A percentile compares a stretch with the other conserved stretches of the same genome.
Evolutionary conservation across 805 yeast genomes (phyloP).

Genomic region (Cyberlindnera bimundalis): DNA sequence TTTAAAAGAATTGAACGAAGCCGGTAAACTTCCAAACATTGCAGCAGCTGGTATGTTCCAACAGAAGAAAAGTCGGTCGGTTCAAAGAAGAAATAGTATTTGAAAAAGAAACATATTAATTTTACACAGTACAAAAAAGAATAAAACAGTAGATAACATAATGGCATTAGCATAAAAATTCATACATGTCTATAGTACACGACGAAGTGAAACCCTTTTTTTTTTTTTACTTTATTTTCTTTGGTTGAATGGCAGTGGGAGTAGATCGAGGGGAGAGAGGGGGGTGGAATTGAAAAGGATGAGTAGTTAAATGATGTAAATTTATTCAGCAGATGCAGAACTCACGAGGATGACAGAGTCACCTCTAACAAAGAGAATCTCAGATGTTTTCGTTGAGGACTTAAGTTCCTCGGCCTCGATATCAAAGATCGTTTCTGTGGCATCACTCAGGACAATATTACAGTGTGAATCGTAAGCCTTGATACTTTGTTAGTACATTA

Average conservation of each 20-base stretch:
- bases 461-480: constrained; percentile 93
- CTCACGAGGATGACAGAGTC: constrained; percentile 88
- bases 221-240: too few relatives aligned
- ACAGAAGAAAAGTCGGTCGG: constrained; percentile 30
- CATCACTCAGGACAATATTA: constrained; percentile 92
- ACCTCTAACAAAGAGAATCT: constrained; percentile 96
- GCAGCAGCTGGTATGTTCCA: constrained; percentile 44
- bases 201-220: too few relatives aligned
- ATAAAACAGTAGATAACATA: not conserved
- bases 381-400: constrained; percentile 51
- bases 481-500: constrained; percentile 7
- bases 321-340: constrained; percentile 35
- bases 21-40: constrained; percentile 56
- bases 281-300: too few relatives aligned
- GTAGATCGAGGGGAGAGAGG: too few relatives aligned
- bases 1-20: constrained; percentile 48
- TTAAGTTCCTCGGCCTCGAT: constrained; percentile 37
- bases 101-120: constrained; percentile 25
- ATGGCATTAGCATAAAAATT: constrained; percentile 4
- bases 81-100: constrained; percentile 62
- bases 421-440: constrained; percentile 73
- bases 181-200: constrained; percentile 6
- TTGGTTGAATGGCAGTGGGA: too few relatives aligned
- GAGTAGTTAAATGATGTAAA: too few relatives aligned
- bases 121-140: not conserved